Conservation (phyloP, 2,329 filamentous ascomycete species). For the Claviceps pazoutovae region DNA sequence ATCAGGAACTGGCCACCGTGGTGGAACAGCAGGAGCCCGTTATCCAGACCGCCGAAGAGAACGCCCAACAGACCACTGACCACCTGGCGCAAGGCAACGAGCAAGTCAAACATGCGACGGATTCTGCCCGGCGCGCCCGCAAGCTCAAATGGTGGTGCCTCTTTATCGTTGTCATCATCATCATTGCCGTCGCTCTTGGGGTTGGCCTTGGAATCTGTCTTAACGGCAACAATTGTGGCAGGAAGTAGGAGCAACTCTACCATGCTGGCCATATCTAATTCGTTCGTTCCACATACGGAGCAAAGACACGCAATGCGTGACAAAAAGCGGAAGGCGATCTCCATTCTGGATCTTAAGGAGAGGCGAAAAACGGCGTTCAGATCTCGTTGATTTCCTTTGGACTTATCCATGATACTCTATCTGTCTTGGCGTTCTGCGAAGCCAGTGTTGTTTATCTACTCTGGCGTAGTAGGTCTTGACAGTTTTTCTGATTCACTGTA, state of each 20-base stretch:
- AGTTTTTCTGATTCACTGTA: background rate
- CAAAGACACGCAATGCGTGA: background rate
- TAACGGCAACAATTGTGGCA: conserved; percentile 11
- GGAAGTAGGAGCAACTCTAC: background rate
- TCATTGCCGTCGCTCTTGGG: conserved; percentile 39
- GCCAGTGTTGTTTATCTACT: background rate
- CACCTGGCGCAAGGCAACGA: conserved; percentile 56
- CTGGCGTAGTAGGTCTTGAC: background rate
- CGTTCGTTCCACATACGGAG: background rate
- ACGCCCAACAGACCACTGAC: conserved; percentile 50
- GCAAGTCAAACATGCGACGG: conserved; percentile 54
- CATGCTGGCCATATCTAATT: background rate
- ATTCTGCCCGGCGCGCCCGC: conserved; percentile 49
- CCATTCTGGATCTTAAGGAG: background rate
- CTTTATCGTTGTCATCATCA: conserved; percentile 43
- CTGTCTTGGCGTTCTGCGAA: background rate
- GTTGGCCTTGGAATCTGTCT: conserved; percentile 39
- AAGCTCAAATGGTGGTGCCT: conserved; percentile 77
- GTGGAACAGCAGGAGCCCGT: conserved; percentile 58
- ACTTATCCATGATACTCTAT: background rate
- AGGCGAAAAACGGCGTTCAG: background rate
- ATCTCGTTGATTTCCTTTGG: no score
- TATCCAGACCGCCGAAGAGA: conserved; percentile 47
- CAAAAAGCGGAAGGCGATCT: background rate
- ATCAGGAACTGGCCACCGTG: conserved; percentile 60